Evolutionary conservation across 2,329 filamentous ascomycete species (phyloP).

Genomic region (Cordyceps cateniannulata): DNA sequence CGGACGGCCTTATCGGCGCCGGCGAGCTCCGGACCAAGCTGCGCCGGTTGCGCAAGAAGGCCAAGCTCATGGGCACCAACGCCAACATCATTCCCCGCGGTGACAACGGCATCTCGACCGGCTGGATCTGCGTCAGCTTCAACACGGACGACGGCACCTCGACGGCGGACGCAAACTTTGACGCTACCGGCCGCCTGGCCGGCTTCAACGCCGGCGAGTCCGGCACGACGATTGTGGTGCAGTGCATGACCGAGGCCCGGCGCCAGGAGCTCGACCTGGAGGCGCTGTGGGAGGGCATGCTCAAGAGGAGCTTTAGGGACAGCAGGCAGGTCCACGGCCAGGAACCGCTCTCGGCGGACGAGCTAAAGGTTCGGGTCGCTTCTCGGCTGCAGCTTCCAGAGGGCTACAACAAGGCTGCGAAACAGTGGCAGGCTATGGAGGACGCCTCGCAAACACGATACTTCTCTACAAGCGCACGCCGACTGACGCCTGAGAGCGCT

Average conservation of each 20-base stretch:
- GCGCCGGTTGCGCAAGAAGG: conserved; percentile 70
- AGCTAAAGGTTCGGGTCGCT: conserved; percentile 25
- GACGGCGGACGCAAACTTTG: conserved; percentile 37
- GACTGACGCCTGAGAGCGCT: conserved; percentile 13
- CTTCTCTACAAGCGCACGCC: conserved; percentile 28
- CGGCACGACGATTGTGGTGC: conserved; percentile 49
- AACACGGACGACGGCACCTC: conserved; percentile 58
- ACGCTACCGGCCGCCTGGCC: conserved; percentile 53
- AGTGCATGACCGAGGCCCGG: conserved; percentile 50
- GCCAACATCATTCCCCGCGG: conserved; percentile 56
- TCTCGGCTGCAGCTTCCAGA: conserved; percentile 27
- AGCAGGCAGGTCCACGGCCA: conserved; percentile 24
- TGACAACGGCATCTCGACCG: conserved; percentile 85
- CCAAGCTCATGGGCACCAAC: conserved; percentile 70
- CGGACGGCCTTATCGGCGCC: conserved; percentile 81
- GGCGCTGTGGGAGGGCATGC: conserved; percentile 40
- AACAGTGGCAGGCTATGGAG: conserved; percentile 30
- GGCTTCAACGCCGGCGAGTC: conserved; percentile 61
- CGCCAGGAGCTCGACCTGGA: conserved; percentile 49
- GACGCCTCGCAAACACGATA: conserved; percentile 26
- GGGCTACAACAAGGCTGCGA: conserved; percentile 19
- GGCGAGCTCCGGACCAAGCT: conserved; percentile 89
- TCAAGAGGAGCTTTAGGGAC: conserved; percentile 29
- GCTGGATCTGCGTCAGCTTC: conserved; percentile 93
- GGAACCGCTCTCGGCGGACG: conserved; percentile 20